Evolutionary conservation across 1,139 yeast genomes (phyloP).

Genomic region (Insectozyma bohioensis): DNA sequence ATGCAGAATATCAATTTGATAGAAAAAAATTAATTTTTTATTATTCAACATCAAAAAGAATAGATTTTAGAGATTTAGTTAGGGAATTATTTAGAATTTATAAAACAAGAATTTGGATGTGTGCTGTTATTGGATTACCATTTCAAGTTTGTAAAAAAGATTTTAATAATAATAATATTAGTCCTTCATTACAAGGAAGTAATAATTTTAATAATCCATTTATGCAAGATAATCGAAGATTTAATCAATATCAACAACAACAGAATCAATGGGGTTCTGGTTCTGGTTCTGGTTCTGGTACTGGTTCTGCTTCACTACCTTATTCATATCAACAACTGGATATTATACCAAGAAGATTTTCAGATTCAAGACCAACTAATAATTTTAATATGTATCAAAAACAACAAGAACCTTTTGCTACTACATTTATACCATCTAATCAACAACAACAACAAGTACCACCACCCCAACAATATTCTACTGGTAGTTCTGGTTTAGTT

Average conservation of each 20-base stretch:
- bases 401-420: slow-evolving; percentile 5
- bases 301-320: background rate
- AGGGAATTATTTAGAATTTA: slow-evolving; percentile 88
- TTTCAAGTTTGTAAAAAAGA: slow-evolving; percentile 17
- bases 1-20: slow-evolving; percentile 96
- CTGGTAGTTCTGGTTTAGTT: too few species aligned
- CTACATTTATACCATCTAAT: slow-evolving; percentile 1
- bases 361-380: slow-evolving; percentile 9
- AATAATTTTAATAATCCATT: slow-evolving; percentile 10
- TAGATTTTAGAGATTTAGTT: slow-evolving; percentile 90
- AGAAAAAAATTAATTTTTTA: slow-evolving; percentile 90
- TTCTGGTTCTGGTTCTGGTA: slow-evolving; percentile 1
- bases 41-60: slow-evolving; percentile 70
- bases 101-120: slow-evolving; percentile 97
- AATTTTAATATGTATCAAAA: slow-evolving; percentile 6
- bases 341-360: slow-evolving; percentile 12
- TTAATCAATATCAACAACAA: slow-evolving; percentile 12
- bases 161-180: too few species aligned
- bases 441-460: background rate
- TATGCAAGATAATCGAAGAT: slow-evolving; percentile 11
- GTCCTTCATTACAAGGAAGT: slow-evolving; percentile 9
- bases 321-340: slow-evolving; percentile 7
- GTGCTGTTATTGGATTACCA: slow-evolving; percentile 62
- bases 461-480: background rate
- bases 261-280: slow-evolving; percentile 2